phyloP scores from a whole-genome alignment of 2,329 filamentous ascomycete genomes.

The Nigrospora osmanthi region DNA sequence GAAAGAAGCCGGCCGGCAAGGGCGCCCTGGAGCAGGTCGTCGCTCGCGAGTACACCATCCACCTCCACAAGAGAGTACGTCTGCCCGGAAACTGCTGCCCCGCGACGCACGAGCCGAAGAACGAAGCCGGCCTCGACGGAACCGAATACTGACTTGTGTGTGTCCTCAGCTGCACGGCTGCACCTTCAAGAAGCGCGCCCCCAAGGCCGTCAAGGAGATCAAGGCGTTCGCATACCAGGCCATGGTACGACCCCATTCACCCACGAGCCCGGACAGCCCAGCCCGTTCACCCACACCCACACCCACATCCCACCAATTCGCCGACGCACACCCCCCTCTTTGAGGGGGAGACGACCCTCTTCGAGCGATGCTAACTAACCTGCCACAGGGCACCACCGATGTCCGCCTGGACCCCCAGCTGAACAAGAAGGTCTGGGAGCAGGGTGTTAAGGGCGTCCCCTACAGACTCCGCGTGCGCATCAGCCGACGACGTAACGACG shows the following conservation, averaged over 20 bases:
- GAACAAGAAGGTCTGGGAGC: slow-evolving; percentile 99
- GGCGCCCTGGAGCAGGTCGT: slow-evolving; percentile 99
- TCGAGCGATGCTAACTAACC: not conserved
- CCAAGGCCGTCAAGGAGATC: slow-evolving; percentile 99
- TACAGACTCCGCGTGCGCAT: slow-evolving; percentile 97
- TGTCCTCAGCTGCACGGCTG: slow-evolving; percentile 78
- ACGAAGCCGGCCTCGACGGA: slow-evolving; percentile 6
- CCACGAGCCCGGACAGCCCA: slow-evolving; percentile 1
- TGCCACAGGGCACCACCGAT: slow-evolving; percentile 77
- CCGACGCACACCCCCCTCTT: not conserved
- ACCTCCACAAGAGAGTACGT: slow-evolving; percentile 99
- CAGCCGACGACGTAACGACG: slow-evolving; percentile 99
- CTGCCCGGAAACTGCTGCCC: slow-evolving; percentile 10
- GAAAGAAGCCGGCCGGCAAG: slow-evolving; percentile 63
- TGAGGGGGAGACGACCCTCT: not conserved
- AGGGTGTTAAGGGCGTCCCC: slow-evolving; percentile 96
- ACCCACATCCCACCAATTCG: not conserved
- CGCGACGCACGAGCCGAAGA: slow-evolving; percentile 1
- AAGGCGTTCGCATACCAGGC: slow-evolving; percentile 84
- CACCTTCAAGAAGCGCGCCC: slow-evolving; percentile 99
- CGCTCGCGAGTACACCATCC: slow-evolving; percentile 99
- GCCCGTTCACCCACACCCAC: not conserved
- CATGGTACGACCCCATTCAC: slow-evolving; percentile 66
- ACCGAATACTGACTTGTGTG: slow-evolving; percentile 6
- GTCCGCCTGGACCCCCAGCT: slow-evolving; percentile 97